Base-by-base conservation (phyloP, 1,139 yeast genomes). In the Blastobotrys aristatus region DNA sequence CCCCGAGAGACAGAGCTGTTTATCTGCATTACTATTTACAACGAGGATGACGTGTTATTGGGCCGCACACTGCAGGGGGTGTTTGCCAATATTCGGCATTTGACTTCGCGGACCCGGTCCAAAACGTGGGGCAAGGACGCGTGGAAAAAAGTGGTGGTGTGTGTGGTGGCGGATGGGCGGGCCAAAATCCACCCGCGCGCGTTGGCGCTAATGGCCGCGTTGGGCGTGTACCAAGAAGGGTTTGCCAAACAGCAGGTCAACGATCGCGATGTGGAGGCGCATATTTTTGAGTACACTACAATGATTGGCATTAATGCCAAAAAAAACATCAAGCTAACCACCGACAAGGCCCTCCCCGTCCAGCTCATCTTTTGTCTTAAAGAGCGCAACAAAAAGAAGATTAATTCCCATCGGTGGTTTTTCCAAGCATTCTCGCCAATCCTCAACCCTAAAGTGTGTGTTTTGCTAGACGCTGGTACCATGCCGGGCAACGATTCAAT, bases 351-450 rank as follows among this genome's bases (percentile, higher is more conserved):
- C 21, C 74, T 73, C 29, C 94, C 94, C 0, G 80, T 84, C 5
- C 95, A 85, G 63, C 70, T 85, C 68, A 65, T 85, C 30, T 85
- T 84, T 64, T 85, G 94, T 62, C 68, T 85, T 57, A 85, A 85
- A 65, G 95, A 85, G 59, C 77, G 79, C 57, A 85, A 85, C 62
- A 74, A 80, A 53, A 76, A 81, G 62, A 85, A 85, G 63, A 85
- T 85, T 63, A 85, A 85, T 64, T 82, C 90, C 16, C 95, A 85
- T 64, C 73, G 94, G 54, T 85, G 95, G 95, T 82, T 86, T 52
- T 80, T 85, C 70, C 88, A 84, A 61, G 85, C 90, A 0, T 82
- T 85, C 66, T 80, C 84, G 1, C 85, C 87, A 2, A 71, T 83
- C 31, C 67, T 85, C 43, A 70, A 81, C 43, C 95, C 95, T 1